These are phyloP conservation scores for Nannochloropsis oceanica DNA, from an alignment of 108 stramenopile genomes.

Conservation along the genomic window DNA sequence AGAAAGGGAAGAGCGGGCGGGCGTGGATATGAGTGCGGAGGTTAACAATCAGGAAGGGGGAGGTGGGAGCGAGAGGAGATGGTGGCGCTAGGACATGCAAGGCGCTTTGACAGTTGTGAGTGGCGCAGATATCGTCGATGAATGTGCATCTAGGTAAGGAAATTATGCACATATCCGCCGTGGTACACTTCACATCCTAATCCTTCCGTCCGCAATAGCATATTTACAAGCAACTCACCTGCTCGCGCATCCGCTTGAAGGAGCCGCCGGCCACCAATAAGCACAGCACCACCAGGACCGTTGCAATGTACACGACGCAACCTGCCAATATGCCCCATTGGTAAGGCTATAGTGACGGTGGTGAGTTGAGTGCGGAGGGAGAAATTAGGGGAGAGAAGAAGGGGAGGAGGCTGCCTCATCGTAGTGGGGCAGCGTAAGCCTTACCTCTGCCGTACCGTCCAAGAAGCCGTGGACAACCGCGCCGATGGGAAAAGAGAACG, in stretches of 20 bases:
- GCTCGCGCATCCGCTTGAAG: slow-evolving; percentile 20
- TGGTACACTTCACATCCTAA: no score
- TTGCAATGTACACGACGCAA: slow-evolving; percentile 8
- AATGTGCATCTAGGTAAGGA: no score
- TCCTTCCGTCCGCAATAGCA: no score
- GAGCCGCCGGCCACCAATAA: slow-evolving; percentile 15
- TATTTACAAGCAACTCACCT: not conserved
- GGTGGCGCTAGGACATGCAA: no score
- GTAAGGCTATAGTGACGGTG: not conserved
- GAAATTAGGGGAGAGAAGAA: not conserved
- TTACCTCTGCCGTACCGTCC: not conserved
- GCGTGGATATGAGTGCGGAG: not conserved
- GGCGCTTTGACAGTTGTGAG: no score
- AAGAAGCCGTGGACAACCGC: not conserved
- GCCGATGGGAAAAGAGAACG: not conserved
- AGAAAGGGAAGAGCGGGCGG: no score
- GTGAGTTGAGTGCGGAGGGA: not conserved
- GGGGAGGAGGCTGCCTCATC: not conserved
- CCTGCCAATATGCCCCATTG: slow-evolving; percentile 7
- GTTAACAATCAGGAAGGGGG: not conserved
- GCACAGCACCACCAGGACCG: slow-evolving; percentile 7
- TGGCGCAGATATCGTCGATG: no score
- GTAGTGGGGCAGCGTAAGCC: not conserved
- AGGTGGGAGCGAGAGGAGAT: no score
- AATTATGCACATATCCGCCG: no score